Evolutionary conservation across 1,284 basidiomycete genomes (phyloP), one percentile per base, ranked within the genome.

Genomic region (Calocybe gambosa): DNA sequence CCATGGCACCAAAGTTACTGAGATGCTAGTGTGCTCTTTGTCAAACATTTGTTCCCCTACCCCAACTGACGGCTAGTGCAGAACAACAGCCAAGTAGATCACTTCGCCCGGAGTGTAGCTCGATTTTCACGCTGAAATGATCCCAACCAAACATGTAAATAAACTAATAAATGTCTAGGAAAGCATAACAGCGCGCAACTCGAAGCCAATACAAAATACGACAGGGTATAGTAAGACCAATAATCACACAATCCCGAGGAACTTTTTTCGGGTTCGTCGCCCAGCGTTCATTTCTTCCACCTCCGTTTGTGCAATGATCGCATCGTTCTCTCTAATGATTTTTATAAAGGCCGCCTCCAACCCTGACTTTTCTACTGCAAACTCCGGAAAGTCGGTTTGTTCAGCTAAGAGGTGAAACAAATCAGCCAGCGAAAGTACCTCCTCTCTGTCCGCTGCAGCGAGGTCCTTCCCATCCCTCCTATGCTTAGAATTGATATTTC

Each of bases 331-430:
- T 28, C 23, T 26, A 7, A 18, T 25, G 25, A 40, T 18, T 16
- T 25, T 40, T n/a, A 40, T 40, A 40, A 40, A 33, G 2, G 39
- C 28, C 20, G 39, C 39, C 39, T 40, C 39, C 13, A 40, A n/a
- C 5, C 39, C 39, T 13, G 39, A 40, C 15, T 25, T 40, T 15
- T 40, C 39, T 25, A 40, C 39, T n/a, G 41, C 31, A 15, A 34
- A 42, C 7, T 42, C 41, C 21, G 41, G 25, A 28, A 40, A 28
- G n/a, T 40, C 39, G 25, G 39, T 40, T 13, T 40, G 39, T 29
- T 40, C 25, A 7, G 39, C 39, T 25, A 40, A 40, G 5, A 40
- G 39, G 25, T 40, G 39, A n/a, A 40, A 40, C 15, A 40, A 28
- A 13, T 16, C 25, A 9, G 39, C 39, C 25, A 40, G 25, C n/a